Conservation (phyloP, 768 basidiomycete species). For the Nidularia pulvinata region DNA sequence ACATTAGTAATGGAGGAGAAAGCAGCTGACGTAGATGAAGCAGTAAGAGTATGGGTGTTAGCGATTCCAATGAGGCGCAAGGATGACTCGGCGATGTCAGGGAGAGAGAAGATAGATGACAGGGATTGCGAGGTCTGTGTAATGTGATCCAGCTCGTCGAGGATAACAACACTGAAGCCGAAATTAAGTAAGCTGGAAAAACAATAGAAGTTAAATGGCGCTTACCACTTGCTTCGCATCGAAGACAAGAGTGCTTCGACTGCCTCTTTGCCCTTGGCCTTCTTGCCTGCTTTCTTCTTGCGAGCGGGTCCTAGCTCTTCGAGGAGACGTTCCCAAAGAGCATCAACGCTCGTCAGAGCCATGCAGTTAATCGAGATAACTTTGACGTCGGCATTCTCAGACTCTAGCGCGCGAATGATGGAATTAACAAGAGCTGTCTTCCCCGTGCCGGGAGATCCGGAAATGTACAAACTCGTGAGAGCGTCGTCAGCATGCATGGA, state of each 20-base stretch:
- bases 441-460: conserved; percentile 91
- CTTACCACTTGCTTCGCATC: conserved; percentile 55
- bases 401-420: conserved; percentile 44
- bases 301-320: conserved; percentile 47
- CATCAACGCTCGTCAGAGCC: conserved; percentile 66
- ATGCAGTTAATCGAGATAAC: conserved; percentile 78
- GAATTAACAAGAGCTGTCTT: conserved; percentile 86
- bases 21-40: conserved; percentile 37
- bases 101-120: conserved; percentile 66
- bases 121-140: conserved; percentile 60
- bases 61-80: conserved; percentile 84
- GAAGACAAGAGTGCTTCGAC: conserved; percentile 42
- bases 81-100: conserved; percentile 45
- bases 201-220: conserved; percentile 3
- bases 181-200: conserved; percentile 9
- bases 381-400: conserved; percentile 34
- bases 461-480: conserved; percentile 74
- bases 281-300: conserved; percentile 34
- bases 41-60: conserved; percentile 84
- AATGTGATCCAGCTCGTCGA: conserved; percentile 89
- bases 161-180: conserved; percentile 61
- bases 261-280: conserved; percentile 46
- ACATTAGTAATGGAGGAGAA: conserved; percentile 38
- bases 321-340: conserved; percentile 68
- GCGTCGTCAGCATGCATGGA: conserved; percentile 15